These are phyloP conservation scores for Malassezia cuniculi DNA, from an alignment of 1,284 basidiomycete genomes.

Conservation along the genomic window DNA sequence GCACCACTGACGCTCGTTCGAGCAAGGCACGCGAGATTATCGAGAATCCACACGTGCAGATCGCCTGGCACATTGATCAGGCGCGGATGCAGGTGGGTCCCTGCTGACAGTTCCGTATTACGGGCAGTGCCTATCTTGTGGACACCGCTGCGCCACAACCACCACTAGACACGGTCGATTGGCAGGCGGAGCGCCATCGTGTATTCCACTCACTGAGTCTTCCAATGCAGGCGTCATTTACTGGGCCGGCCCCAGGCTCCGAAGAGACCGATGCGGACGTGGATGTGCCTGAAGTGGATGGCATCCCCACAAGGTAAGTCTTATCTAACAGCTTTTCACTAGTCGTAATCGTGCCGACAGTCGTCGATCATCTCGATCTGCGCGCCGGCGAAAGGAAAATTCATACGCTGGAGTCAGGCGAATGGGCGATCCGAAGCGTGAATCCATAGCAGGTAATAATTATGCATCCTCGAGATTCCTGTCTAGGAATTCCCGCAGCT, in stretches of 20 bases:
- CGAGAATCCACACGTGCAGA: neutral
- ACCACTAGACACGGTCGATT: neutral
- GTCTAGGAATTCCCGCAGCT: slow-evolving; percentile 11
- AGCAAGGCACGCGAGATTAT: slow-evolving; percentile 5
- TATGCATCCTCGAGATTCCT: slow-evolving; percentile 14
- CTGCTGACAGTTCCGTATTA: slow-evolving; percentile 9
- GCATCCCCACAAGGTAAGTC: slow-evolving; percentile 2
- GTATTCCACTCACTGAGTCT: slow-evolving; percentile 4
- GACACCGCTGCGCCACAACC: neutral
- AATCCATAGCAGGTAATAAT: neutral
- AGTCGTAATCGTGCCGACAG: slow-evolving; percentile 7
- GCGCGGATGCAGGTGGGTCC: slow-evolving; percentile 4
- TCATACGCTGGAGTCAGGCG: neutral
- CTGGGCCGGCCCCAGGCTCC: slow-evolving; percentile 4
- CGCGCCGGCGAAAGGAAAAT: neutral
- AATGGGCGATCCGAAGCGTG: neutral
- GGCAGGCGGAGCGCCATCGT: slow-evolving; percentile 6
- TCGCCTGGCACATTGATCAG: slow-evolving; percentile 9
- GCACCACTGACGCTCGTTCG: slow-evolving; percentile 10
- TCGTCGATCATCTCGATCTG: slow-evolving; percentile 9
- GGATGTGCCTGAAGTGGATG: neutral
- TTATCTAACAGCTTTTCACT: slow-evolving; percentile 7
- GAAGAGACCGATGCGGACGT: neutral
- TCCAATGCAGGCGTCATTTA: slow-evolving; percentile 1
- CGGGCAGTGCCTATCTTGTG: slow-evolving; percentile 1